phyloP scores from a whole-genome alignment of 768 basidiomycete genomes.

The Harrya chromipes region DNA sequence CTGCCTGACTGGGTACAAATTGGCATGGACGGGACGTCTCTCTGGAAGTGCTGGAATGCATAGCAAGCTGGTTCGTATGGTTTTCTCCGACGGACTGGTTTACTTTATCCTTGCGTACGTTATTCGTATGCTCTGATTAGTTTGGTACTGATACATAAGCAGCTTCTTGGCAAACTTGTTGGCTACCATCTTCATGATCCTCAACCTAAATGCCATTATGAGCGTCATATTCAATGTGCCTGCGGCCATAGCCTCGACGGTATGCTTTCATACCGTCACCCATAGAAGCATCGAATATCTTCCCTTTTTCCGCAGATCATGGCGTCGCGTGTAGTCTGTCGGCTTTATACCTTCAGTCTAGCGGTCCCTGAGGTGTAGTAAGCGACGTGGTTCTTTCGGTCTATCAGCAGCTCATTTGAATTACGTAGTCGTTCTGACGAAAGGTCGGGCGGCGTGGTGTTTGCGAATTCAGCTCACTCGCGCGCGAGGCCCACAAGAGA shows the following conservation, averaged over 20 bases:
- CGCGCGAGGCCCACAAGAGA: slow-evolving; percentile 17
- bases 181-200: slow-evolving; percentile 58
- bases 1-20: slow-evolving; percentile 56
- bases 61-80: slow-evolving; percentile 55
- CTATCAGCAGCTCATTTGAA: neutral
- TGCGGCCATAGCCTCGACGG: slow-evolving; percentile 53
- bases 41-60: slow-evolving; percentile 24
- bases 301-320: slow-evolving; percentile 41
- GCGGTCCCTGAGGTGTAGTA: slow-evolving; percentile 29
- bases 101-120: slow-evolving; percentile 74
- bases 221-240: slow-evolving; percentile 64
- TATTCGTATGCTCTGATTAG: slow-evolving; percentile 17
- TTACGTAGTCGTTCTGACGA: slow-evolving; percentile 18
- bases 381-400: slow-evolving; percentile 5
- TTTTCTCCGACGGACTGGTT: slow-evolving; percentile 70
- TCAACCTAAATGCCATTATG: slow-evolving; percentile 67
- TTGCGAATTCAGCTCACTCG: slow-evolving; percentile 14
- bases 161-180: slow-evolving; percentile 42
- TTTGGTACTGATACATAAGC: slow-evolving; percentile 13
- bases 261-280: slow-evolving; percentile 24
- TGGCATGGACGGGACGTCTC: slow-evolving; percentile 32
- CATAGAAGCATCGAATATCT: neutral
- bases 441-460: slow-evolving; percentile 17
- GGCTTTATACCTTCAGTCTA: slow-evolving; percentile 48
- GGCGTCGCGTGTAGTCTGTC: slow-evolving; percentile 58